Evolutionary conservation across 768 basidiomycete species (phyloP), one percentile per base, ranked within the genome.

Genomic region (Termitomyces heimii): DNA sequence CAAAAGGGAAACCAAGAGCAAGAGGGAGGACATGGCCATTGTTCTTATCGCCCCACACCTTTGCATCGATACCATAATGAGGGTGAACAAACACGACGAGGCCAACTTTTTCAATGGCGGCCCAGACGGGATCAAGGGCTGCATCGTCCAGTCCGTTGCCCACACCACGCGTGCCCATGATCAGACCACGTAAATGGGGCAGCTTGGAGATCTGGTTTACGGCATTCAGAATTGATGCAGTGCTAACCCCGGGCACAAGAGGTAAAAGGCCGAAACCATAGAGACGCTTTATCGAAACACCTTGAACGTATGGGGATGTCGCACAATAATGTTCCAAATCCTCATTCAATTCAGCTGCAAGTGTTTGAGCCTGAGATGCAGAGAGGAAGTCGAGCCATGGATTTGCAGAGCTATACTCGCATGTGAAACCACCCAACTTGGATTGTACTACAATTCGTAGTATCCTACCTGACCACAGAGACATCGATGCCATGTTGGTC

Each of bases 361-460:
- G 78, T 13, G 68, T 66, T 49, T 80, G 76, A 9, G 92, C 93
- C 43, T 86, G 81, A 26, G 80, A 66, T 10, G 88, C 81, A 5
- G 86, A 69, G 24, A 95, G 79, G 66, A 94, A 94, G 69, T 95
- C 93, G 35, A 94, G 81, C 92, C 92, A 95, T 9, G 92, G 93
- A 65, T 95, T 94, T 28, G 92, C 92, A 26, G 89, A 82, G 67
- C 91, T 92, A 63, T 45, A 51, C 26, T 32, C 39, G 28, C 47
- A 4, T 39, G 28, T 56, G n/a, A 26, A 42, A 42, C 32, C 37
- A 9, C 12, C 29, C 22, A 37, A 29, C 29, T 28, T 29, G 1
- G n/a, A 29, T 45, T 12, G 6, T 29, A 14, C 18, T 32, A 32
- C 31, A 12, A n/a, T 42, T 9, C 14, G 5, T 29, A 35, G 18